phyloP scores from a whole-genome alignment of 805 yeast genomes.

The Candida berthetii region DNA sequence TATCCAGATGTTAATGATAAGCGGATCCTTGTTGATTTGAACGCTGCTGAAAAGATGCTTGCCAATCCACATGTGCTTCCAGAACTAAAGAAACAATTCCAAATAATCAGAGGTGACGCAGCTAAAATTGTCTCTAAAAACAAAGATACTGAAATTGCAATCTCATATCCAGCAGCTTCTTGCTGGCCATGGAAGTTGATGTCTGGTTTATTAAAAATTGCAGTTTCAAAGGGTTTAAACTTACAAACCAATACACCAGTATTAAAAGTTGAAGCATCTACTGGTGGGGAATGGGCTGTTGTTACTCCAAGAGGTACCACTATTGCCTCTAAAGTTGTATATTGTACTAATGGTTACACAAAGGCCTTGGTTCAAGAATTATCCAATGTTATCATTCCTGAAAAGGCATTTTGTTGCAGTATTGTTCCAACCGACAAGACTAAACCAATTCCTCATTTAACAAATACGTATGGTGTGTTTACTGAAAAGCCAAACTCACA shows the following conservation, averaged over 20 bases:
- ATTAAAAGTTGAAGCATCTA: conserved; percentile 12
- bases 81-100: conserved; percentile 21
- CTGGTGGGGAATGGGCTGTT: conserved; percentile 25
- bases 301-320: conserved; percentile 23
- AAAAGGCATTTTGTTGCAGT: conserved; percentile 26
- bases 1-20: conserved; percentile 18
- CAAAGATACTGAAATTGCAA: conserved; percentile 77
- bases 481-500: conserved; percentile 20
- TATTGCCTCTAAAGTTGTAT: conserved; percentile 26
- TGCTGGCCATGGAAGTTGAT: conserved; percentile 39
- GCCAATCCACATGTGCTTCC: conserved; percentile 23
- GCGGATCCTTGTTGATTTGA: conserved; percentile 8
- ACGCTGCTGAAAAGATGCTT: conserved; percentile 11
- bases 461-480: conserved; percentile 27
- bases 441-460: conserved; percentile 23
- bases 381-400: conserved; percentile 25
- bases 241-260: conserved; percentile 38
- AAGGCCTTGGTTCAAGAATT: conserved; percentile 27
- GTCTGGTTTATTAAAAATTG: conserved; percentile 23
- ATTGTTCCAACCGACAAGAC: conserved; percentile 18
- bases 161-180: conserved; percentile 39
- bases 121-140: conserved; percentile 55
- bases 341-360: conserved; percentile 24
- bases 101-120: conserved; percentile 25
- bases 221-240: conserved; percentile 28